These are phyloP conservation scores for Pholiota adiposa DNA, from an alignment of 1,284 basidiomycete species.

Conservation along the genomic window DNA sequence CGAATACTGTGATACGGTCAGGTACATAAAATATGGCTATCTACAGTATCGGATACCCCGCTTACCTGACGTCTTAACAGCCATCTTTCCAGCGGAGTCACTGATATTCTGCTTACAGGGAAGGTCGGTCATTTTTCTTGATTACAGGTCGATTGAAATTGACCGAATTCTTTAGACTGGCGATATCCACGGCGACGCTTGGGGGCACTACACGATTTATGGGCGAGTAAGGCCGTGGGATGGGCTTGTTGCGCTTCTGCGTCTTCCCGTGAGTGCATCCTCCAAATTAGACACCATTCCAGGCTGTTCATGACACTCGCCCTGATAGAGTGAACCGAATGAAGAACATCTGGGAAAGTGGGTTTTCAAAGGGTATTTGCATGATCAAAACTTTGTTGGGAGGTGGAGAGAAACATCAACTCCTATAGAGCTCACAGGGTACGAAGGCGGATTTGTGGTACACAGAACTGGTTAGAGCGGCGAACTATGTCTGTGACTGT, in stretches of 20 bases:
- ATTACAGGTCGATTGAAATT: neutral
- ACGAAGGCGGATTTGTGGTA: slow-evolving; percentile 51
- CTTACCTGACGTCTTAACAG: slow-evolving; percentile 13
- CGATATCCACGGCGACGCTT: slow-evolving; percentile 45
- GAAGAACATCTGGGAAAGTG: slow-evolving; percentile 40
- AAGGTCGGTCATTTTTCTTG: slow-evolving; percentile 35
- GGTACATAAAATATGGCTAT: slow-evolving; percentile 16
- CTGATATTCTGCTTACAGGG: slow-evolving; percentile 54
- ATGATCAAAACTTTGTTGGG: slow-evolving; percentile 50
- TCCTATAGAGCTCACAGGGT: slow-evolving; percentile 37
- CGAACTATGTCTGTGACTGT: too few relatives aligned
- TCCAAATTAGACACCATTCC: slow-evolving; percentile 1
- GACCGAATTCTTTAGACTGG: slow-evolving; percentile 36
- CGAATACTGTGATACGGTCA: slow-evolving; percentile 40
- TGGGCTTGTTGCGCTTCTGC: slow-evolving; percentile 49
- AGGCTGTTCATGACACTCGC: neutral
- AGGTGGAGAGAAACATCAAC: slow-evolving; percentile 54
- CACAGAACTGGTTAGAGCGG: slow-evolving; percentile 25
- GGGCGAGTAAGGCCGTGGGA: slow-evolving; percentile 55
- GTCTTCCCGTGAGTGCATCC: slow-evolving; percentile 42
- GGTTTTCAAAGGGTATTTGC: slow-evolving; percentile 56
- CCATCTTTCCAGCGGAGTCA: slow-evolving; percentile 40
- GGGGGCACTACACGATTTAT: slow-evolving; percentile 49
- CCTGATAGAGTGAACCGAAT: slow-evolving; percentile 35
- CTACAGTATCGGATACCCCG: neutral